Conservation (phyloP, 192 early-diverging fungal species). For the Chytriomyces sp. region DNA sequence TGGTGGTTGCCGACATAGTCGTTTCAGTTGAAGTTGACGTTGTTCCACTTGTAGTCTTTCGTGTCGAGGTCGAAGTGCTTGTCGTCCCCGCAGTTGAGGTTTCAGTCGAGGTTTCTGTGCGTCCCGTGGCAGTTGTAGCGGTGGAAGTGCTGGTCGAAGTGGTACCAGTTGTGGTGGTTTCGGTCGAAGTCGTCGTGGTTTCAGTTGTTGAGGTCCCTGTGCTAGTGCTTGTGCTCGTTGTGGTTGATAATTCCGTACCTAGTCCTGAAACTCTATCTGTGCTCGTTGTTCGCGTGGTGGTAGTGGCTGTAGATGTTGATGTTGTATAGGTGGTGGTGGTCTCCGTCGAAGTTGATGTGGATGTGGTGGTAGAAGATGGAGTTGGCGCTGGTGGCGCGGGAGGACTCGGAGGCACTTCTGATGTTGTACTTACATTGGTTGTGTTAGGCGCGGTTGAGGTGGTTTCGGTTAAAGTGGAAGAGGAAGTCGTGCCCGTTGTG, state of each 20-base stretch:
- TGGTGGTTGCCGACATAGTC: neutral
- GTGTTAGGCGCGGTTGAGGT: neutral
- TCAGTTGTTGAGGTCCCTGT: neutral
- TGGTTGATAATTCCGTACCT: neutral
- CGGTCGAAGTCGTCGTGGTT: neutral
- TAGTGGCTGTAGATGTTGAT: neutral
- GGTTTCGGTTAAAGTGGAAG: neutral
- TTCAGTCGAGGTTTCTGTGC: neutral
- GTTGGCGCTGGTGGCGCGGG: no score
- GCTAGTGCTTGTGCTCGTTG: neutral
- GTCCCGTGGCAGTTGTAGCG: neutral
- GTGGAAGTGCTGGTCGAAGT: neutral
- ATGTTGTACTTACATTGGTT: neutral
- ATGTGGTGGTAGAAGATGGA: neutral
- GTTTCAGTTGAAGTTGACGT: neutral
- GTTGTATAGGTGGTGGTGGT: neutral
- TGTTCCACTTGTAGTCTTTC: neutral
- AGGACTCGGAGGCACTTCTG: no score
- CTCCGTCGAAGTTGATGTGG: neutral
- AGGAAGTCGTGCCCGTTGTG: no score
- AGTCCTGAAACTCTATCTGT: no score
- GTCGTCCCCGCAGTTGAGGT: neutral
- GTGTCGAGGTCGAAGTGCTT: neutral
- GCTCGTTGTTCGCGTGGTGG: neutral
- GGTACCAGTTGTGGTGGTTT: neutral